Conservation (phyloP, 1,139 yeast species). For the Suhomyces maxii region DNA sequence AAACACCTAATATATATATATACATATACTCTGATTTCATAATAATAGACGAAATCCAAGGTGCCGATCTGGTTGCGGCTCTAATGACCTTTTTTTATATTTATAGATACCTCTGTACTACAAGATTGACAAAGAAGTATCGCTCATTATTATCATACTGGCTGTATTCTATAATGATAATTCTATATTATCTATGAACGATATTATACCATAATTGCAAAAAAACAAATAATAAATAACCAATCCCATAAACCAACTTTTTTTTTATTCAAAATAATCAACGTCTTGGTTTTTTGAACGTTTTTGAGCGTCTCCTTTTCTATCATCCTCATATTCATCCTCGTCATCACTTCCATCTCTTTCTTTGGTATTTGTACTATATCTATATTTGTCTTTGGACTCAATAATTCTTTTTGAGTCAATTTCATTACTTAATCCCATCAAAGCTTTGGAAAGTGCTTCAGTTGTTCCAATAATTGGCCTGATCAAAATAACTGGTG, state of each 20-base stretch:
- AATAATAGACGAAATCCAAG: neutral
- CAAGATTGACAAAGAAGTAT: no score
- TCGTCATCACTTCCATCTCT: constrained; percentile 4
- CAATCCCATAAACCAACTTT: no score
- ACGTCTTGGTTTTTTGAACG: neutral
- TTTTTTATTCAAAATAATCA: constrained; percentile 5
- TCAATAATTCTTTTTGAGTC: constrained; percentile 56
- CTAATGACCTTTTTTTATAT: no score
- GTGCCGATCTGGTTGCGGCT: no score
- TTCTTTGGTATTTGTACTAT: neutral
- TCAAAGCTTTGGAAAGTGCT: constrained; percentile 75
- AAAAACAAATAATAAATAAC: no score
- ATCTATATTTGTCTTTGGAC: constrained; percentile 31
- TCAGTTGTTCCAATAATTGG: constrained; percentile 95
- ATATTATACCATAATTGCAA: neutral
- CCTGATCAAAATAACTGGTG: constrained; percentile 78
- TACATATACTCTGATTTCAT: neutral
- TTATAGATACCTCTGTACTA: no score
- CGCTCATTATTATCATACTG: no score
- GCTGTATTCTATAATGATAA: neutral
- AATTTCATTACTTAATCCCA: constrained; percentile 81
- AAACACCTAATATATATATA: neutral
- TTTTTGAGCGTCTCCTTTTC: neutral
- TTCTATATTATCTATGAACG: neutral
- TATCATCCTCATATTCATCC: constrained; percentile 5